Base-by-base conservation (phyloP, 768 basidiomycete genomes). In the Boletus rufocinnamomeus region DNA sequence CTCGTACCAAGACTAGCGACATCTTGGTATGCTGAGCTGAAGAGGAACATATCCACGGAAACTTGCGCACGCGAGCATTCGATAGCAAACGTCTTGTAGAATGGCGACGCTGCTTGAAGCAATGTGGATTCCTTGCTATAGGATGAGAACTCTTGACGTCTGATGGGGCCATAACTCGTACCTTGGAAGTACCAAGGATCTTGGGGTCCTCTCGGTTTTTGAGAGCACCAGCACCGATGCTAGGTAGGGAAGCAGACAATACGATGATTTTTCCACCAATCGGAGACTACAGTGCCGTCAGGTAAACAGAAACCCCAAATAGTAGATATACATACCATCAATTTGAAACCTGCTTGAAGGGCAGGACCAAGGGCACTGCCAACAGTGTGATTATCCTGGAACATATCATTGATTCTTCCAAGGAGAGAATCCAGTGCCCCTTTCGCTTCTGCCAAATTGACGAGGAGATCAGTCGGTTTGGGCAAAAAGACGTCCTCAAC, bases 1-100 rank as follows among this genome's bases (percentile, higher is more conserved):
- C 25, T 30, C 50, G 61, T 69, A 93, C 94, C 89, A 19, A 99
- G 81, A 59, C 87, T 94, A 1, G 97, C 94, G 45, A 98, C 93
- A 75, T 98, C 97, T 65, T 95, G 95, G 71, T 98, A 99, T 21
- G 82, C 80, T 9, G 93, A 82, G 63, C 92, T 92, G 79, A 98
- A 98, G 57, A 99, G 80, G 87, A 98, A 98, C 96, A 99, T 98
- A 72, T 98, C 96, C 58, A 98, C 96, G 0, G 95, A 93, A 46
- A 99, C 93, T 74, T 98, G 97, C 6, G 92, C 88, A 57, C 95
- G 86, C 14, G 96, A 98, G 71, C 96, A 98, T 66, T 98, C 97
- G 68, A 98, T 99, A 19, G 97, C 95, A 64, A 98, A 98, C 0
- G 92, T 93, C 80, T 99, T 99, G 82, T 98, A 98, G 79, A 96